Percentiles rank a stretch among this genome's conserved stretches.
These are phyloP conservation scores for Ogataea nonfermentans DNA, from an alignment of 805 yeast species.

Conservation along the genomic window DNA sequence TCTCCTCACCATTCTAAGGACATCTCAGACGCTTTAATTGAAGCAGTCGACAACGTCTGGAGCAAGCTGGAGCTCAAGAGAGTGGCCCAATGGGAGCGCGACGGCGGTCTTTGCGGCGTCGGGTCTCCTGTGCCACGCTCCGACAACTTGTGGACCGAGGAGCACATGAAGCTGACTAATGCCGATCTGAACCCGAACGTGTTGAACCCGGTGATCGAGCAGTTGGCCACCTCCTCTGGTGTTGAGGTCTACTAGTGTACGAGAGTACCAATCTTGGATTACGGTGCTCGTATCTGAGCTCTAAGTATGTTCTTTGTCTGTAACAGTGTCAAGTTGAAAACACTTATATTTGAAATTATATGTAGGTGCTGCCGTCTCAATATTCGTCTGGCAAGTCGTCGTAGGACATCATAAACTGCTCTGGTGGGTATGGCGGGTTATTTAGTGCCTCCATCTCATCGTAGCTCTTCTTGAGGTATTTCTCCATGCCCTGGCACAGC, in stretches of 20 bases:
- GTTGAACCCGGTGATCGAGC: slow-evolving; percentile 56
- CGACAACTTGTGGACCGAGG: slow-evolving; percentile 84
- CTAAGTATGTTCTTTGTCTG: slow-evolving; percentile 7
- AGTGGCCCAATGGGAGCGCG: slow-evolving; percentile 68
- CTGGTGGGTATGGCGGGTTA: slow-evolving; percentile 30
- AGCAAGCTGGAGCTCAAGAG: slow-evolving; percentile 70
- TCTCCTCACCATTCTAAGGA: slow-evolving; percentile 92
- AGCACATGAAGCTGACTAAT: slow-evolving; percentile 64
- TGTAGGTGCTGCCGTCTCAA: not conserved
- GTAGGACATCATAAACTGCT: slow-evolving; percentile 24
- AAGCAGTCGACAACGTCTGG: slow-evolving; percentile 80
- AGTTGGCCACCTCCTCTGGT: slow-evolving; percentile 74
- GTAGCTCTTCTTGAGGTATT: slow-evolving; percentile 31
- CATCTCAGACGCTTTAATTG: slow-evolving; percentile 70
- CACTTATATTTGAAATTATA: not conserved
- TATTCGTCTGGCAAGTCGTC: slow-evolving; percentile 20
- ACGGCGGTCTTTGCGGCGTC: slow-evolving; percentile 91
- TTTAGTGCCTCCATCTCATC: slow-evolving; percentile 33
- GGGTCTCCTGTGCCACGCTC: slow-evolving; percentile 49
- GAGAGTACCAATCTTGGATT: not conserved
- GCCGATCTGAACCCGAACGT: slow-evolving; percentile 67
- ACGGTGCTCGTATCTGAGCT: not conserved
- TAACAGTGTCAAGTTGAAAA: not conserved
- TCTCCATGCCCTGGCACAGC: slow-evolving; percentile 30
- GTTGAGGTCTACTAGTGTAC: slow-evolving; percentile 28